Conservation (phyloP, 179 eudicot genomes). For the Beta macrorhiza region DNA sequence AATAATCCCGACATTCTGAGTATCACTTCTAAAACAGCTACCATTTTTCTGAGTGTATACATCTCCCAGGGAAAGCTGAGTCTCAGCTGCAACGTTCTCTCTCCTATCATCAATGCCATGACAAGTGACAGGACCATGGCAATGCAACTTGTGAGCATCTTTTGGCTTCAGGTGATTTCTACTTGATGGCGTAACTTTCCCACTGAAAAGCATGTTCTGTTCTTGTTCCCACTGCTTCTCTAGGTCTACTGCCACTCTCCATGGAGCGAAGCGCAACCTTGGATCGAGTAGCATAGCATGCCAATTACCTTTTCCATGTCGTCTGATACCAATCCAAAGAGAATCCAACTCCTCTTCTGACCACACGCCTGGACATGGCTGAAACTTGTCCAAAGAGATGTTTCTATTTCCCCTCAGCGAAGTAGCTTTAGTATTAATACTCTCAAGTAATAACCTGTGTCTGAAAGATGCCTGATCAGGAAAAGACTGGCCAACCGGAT, state of each 20-base stretch:
- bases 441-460: slow-evolving; percentile 47
- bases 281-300: slow-evolving; percentile 60
- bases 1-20: slow-evolving; percentile 15
- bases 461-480: slow-evolving; percentile 35
- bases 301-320: slow-evolving; percentile 73
- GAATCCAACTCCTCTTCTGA: slow-evolving; percentile 67
- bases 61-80: slow-evolving; percentile 53
- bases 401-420: slow-evolving; percentile 42
- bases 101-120: slow-evolving; percentile 23
- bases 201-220: slow-evolving; percentile 41
- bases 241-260: slow-evolving; percentile 54
- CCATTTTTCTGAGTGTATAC: slow-evolving; percentile 35
- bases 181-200: slow-evolving; percentile 25
- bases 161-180: slow-evolving; percentile 27
- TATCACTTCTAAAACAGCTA: slow-evolving; percentile 12
- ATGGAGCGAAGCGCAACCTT: slow-evolving; percentile 49
- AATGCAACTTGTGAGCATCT: slow-evolving; percentile 21
- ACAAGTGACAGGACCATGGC: slow-evolving; percentile 16
- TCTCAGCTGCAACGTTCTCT: slow-evolving; percentile 30
- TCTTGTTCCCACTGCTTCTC: slow-evolving; percentile 61
- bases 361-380: slow-evolving; percentile 39
- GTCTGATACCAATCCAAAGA: slow-evolving; percentile 70
- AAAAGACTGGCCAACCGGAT: slow-evolving; percentile 25
- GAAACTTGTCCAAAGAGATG: slow-evolving; percentile 38
- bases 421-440: slow-evolving; percentile 40